A percentile compares a stretch with the other conserved stretches of the same genome.
Evolutionary conservation across 352 stramenopile genomes (phyloP).

Genomic region (Phytophthora niederhauseri): DNA sequence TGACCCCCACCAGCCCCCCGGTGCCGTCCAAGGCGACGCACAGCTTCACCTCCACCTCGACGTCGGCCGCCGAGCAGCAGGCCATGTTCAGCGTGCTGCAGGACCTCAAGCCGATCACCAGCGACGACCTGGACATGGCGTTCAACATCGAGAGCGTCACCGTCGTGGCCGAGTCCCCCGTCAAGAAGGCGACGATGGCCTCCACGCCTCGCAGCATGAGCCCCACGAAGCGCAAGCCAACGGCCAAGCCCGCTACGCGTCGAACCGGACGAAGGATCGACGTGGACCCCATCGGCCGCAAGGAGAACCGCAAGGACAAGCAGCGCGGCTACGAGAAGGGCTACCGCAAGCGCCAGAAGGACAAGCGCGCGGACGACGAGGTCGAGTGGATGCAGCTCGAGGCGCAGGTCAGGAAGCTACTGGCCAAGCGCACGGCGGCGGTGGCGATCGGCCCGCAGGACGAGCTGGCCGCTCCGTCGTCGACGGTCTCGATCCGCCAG

Average conservation of each 20-base stretch:
- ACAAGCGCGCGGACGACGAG: constrained; percentile 16
- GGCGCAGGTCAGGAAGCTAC: constrained; percentile 20
- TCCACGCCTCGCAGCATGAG: constrained; percentile 12
- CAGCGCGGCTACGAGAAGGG: constrained; percentile 43
- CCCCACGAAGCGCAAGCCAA: constrained; percentile 20
- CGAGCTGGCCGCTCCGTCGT: background rate
- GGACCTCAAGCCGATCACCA: background rate
- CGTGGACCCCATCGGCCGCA: constrained; percentile 16
- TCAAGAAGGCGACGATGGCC: constrained; percentile 5
- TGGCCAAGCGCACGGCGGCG: constrained; percentile 32
- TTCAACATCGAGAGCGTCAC: constrained; percentile 14
- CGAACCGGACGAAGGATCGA: constrained; percentile 12
- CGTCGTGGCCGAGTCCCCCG: constrained; percentile 1
- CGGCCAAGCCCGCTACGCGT: constrained; percentile 18
- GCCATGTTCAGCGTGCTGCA: constrained; percentile 3
- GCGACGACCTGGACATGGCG: constrained; percentile 2
- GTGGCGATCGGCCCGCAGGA: constrained; percentile 1
- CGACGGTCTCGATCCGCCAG: constrained; percentile 14
- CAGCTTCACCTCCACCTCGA: constrained; percentile 10
- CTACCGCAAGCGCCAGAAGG: constrained; percentile 35
- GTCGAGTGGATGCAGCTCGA: constrained; percentile 35
- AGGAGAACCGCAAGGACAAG: constrained; percentile 39
- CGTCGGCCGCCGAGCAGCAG: background rate
- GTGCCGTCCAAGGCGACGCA: constrained; percentile 3
- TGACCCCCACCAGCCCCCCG: constrained; percentile 5